Conservation (phyloP, 306 rosid species). For the Sophora flavescens region DNA sequence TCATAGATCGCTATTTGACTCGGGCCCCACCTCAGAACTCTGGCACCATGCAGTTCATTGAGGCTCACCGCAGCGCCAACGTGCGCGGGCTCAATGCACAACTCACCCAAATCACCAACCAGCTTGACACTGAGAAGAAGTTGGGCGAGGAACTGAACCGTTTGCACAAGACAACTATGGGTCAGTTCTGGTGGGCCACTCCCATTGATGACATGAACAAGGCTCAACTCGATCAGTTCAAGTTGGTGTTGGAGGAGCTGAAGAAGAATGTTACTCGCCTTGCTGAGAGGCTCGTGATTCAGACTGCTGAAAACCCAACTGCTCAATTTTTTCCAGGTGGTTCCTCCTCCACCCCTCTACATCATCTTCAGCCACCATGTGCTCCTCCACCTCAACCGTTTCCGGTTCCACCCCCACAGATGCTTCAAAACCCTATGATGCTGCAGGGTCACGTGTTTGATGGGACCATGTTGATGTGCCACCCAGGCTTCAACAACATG, state of each 20-base stretch:
- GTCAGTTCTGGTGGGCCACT: conserved; percentile 33
- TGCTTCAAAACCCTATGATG: conserved; percentile 1
- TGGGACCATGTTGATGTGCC: conserved; percentile 18
- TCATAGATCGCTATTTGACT: conserved; percentile 33
- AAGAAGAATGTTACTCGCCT: neutral
- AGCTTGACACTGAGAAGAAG: conserved; percentile 16
- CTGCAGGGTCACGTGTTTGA: conserved; percentile 32
- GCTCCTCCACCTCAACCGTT: neutral
- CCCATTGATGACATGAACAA: neutral
- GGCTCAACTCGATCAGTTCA: neutral
- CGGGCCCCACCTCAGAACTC: neutral
- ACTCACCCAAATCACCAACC: neutral
- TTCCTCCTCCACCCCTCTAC: neutral
- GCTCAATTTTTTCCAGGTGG: conserved; percentile 8
- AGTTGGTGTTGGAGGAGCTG: neutral
- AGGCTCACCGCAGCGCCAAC: conserved; percentile 44
- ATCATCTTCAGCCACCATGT: too few relatives aligned
- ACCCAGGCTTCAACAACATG: conserved; percentile 1
- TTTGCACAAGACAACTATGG: neutral
- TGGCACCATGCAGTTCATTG: conserved; percentile 24
- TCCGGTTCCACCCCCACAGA: neutral
- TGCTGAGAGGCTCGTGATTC: neutral
- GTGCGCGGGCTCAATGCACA: conserved; percentile 38
- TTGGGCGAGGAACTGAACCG: neutral
- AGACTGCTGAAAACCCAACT: neutral